Percentiles rank a stretch among this genome's conserved stretches.
These are phyloP conservation scores for Epichloe baconii DNA, from an alignment of 2,329 filamentous ascomycete species.

Conservation along the genomic window DNA sequence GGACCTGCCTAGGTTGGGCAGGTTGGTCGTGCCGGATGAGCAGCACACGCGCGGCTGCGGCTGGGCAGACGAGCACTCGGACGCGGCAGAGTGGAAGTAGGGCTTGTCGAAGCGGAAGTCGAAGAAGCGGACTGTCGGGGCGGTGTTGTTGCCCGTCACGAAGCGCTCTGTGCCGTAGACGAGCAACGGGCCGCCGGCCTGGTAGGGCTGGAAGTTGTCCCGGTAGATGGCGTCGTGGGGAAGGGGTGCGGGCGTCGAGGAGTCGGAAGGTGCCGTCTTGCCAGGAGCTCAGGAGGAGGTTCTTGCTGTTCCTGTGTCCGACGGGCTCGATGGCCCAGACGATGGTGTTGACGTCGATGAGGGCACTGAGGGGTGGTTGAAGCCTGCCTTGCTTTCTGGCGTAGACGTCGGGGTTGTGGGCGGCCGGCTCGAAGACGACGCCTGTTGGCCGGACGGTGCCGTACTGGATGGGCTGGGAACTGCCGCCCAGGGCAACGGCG, in stretches of 20 bases:
- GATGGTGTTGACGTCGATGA: slow-evolving; percentile 21
- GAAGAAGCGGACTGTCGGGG: slow-evolving; percentile 34
- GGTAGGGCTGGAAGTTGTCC: slow-evolving; percentile 36
- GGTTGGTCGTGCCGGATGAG: background rate
- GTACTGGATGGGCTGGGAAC: slow-evolving; percentile 30
- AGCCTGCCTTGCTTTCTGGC: too few species aligned
- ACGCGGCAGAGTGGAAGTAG: slow-evolving; percentile 35
- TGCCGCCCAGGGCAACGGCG: slow-evolving; percentile 31
- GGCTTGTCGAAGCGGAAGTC: slow-evolving; percentile 37
- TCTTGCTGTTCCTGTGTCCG: slow-evolving; percentile 20
- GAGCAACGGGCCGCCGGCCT: slow-evolving; percentile 33
- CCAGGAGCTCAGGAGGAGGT: slow-evolving; percentile 38
- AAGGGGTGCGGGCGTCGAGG: slow-evolving; percentile 36
- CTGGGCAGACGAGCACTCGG: slow-evolving; percentile 27
- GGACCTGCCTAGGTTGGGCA: background rate
- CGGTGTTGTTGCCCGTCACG: slow-evolving; percentile 32
- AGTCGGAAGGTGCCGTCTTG: slow-evolving; percentile 39
- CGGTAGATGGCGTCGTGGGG: slow-evolving; percentile 35
- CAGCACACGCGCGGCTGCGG: background rate
- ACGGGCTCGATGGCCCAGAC: slow-evolving; percentile 35
- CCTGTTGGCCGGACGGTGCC: slow-evolving; percentile 34
- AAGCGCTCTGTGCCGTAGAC: slow-evolving; percentile 38
- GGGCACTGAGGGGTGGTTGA: background rate
- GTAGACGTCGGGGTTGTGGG: slow-evolving; percentile 14
- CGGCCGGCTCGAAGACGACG: slow-evolving; percentile 22